Conservation (phyloP, 345 rosid genomes). For the Erodium maritimum region DNA sequence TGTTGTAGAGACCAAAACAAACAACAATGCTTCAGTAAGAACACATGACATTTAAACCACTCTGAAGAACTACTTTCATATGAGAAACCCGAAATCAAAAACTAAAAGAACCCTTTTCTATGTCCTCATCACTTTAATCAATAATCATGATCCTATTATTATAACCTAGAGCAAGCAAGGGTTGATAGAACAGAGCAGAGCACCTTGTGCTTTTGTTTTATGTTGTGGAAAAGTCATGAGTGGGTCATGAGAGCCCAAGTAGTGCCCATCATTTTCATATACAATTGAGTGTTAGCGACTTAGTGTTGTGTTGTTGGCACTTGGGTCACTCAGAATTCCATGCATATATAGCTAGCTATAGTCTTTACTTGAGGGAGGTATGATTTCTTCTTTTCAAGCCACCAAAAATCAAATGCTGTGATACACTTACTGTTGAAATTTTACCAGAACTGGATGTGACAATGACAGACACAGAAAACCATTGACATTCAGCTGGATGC, state of each 20-base stretch:
- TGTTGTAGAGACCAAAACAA: conserved; percentile 9
- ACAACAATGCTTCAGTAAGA: background rate
- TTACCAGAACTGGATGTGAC: background rate
- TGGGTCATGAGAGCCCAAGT: background rate
- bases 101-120: background rate
- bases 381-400: background rate
- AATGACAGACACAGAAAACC: background rate
- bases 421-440: background rate
- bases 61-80: no score
- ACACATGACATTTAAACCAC: background rate
- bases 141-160: background rate
- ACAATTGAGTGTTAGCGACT: background rate
- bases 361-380: background rate
- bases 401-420: background rate
- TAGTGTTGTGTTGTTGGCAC: background rate
- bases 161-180: background rate
- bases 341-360: background rate
- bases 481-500: background rate
- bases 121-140: background rate
- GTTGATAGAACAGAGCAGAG: background rate
- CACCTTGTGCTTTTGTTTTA: background rate
- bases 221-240: background rate
- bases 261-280: background rate
- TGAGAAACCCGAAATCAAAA: no score
- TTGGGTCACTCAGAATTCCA: background rate